Evolutionary conservation across 805 yeast species (phyloP), one percentile per base, ranked within the genome.

Genomic region (Dipodascus albidus): DNA sequence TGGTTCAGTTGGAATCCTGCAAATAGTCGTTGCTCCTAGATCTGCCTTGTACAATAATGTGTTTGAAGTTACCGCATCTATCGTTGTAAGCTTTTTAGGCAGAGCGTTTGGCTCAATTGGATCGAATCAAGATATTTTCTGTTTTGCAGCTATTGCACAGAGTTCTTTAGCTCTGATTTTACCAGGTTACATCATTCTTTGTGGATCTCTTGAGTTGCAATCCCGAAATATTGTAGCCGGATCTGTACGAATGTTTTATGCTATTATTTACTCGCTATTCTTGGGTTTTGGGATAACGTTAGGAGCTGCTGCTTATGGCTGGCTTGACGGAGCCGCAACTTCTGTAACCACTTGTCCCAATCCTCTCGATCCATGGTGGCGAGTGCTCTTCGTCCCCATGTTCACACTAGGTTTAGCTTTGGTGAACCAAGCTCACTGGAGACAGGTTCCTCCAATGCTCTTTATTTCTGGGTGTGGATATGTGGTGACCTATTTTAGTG

Each of bases 181-280:
- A 51, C 98, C 98, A 0, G 98, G 98, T 0, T 91, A 89, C 65
- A 88, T 90, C 58, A 89, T 91, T 67, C 70, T 91, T 21, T 85
- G 95, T 70, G 98, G 98, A 1, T 86, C 97, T 0, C 70, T 91
- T 54, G 98, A 91, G 63, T 70, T 91, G 48, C 98, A 91, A 68
- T 83, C 95, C 15, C 76, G 91, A 64, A 91, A 87, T 61, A 65
- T 91, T 50, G 96, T 91, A 23, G 95, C 97, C 0, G 98, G 98
- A 0, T 76, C 96, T 0, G 97, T 91, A 51, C 74, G 98, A 65
- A 91, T 91, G 97, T 90, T 91, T 65, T 91, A 91, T 67, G 97
- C 98, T 8, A 83, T 90, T 60, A 88, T 91, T 50, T 91, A 91
- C 65, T 89, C 97, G 2, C 51, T 90, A 58, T 88, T 90, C 70